These are phyloP conservation scores for Cercospora sp. DNA, from an alignment of 2,329 filamentous ascomycete species.

Conservation along the genomic window DNA sequence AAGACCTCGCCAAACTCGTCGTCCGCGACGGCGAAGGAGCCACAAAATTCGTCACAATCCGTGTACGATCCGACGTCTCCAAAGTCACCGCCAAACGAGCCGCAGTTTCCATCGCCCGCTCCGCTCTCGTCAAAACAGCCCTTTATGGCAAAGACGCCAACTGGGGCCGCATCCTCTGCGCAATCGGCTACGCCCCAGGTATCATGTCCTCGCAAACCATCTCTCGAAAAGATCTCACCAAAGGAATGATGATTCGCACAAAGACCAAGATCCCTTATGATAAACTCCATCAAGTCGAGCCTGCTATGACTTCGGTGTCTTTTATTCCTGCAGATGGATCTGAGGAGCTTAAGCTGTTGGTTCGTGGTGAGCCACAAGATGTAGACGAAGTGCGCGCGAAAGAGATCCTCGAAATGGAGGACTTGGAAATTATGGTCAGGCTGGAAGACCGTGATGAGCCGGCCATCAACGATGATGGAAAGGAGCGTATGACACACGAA, in stretches of 20 bases:
- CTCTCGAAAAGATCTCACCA: background rate
- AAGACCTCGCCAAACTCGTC: slow-evolving; percentile 84
- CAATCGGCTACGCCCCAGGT: slow-evolving; percentile 76
- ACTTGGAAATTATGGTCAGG: slow-evolving; percentile 74
- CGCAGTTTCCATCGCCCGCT: slow-evolving; percentile 84
- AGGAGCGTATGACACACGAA: slow-evolving; percentile 41
- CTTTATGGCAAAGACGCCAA: slow-evolving; percentile 97
- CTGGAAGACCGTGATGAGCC: slow-evolving; percentile 60
- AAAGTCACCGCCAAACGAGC: slow-evolving; percentile 65
- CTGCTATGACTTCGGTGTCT: slow-evolving; percentile 72
- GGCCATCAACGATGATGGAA: background rate
- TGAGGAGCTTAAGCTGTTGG: slow-evolving; percentile 71
- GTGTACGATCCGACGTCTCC: slow-evolving; percentile 52
- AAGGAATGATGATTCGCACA: background rate
- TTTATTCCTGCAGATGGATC: slow-evolving; percentile 78
- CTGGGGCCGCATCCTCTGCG: slow-evolving; percentile 96
- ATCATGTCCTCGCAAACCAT: slow-evolving; percentile 45
- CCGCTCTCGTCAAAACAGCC: slow-evolving; percentile 93
- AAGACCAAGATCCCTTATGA: background rate
- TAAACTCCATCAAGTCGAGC: slow-evolving; percentile 56
- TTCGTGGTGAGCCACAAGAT: slow-evolving; percentile 75
- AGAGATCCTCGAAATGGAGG: slow-evolving; percentile 74
- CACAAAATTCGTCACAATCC: slow-evolving; percentile 95
- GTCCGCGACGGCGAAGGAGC: slow-evolving; percentile 96
- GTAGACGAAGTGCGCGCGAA: slow-evolving; percentile 76